These are phyloP conservation scores for Penicillium sp. DNA, from an alignment of 2,329 filamentous ascomycete genomes.

Conservation along the genomic window DNA sequence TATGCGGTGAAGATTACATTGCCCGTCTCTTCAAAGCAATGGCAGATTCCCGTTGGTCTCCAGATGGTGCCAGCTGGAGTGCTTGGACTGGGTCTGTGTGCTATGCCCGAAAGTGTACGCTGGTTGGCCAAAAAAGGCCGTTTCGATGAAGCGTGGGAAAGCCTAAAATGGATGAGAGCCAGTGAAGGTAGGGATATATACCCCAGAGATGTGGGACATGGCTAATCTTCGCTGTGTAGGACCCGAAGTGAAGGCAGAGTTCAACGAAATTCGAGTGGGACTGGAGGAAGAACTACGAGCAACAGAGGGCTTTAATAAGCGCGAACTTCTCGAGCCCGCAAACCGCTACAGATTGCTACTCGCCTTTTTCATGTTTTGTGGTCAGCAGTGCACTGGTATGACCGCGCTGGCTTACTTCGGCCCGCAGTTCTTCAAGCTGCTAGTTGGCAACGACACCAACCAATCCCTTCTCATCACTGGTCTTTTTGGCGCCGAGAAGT, in stretches of 20 bases:
- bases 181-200: constrained; percentile 22
- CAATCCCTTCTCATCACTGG: constrained; percentile 47
- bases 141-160: constrained; percentile 47
- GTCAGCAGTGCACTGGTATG: constrained; percentile 50
- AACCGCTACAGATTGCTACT: constrained; percentile 49
- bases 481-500: constrained; percentile 53
- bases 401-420: constrained; percentile 49
- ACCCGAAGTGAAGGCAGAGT: constrained; percentile 46
- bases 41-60: constrained; percentile 49
- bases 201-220: neutral
- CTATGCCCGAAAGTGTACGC: constrained; percentile 47
- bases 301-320: constrained; percentile 48
- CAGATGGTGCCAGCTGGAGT: constrained; percentile 50
- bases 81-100: constrained; percentile 48
- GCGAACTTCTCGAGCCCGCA: constrained; percentile 44
- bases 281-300: constrained; percentile 25
- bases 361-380: constrained; percentile 49
- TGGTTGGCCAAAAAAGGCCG: constrained; percentile 50
- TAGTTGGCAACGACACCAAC: constrained; percentile 45
- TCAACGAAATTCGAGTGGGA: constrained; percentile 30
- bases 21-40: constrained; percentile 41
- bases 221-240: constrained; percentile 23
- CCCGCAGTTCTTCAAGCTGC: constrained; percentile 50
- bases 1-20: constrained; percentile 47
- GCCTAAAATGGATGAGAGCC: constrained; percentile 49